Conservation (phyloP, 2,329 filamentous ascomycete genomes). For the Didymellaceae sp. region DNA sequence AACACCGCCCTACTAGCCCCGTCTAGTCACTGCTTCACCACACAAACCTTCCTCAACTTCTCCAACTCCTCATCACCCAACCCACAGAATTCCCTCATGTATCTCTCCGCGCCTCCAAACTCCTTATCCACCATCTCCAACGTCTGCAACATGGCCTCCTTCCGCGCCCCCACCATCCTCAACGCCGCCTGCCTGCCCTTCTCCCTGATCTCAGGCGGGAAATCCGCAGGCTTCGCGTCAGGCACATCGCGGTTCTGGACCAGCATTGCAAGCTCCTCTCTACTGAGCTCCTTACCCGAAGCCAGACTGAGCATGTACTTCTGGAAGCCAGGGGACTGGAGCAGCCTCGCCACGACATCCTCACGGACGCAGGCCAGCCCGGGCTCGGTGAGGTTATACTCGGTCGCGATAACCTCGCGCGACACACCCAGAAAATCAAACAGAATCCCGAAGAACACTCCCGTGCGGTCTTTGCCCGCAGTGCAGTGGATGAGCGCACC, state of each 20-base stretch:
- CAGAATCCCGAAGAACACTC: constrained; percentile 71
- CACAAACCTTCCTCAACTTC: constrained; percentile 48
- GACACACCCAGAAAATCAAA: constrained; percentile 68
- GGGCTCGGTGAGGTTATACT: constrained; percentile 71
- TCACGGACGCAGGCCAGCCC: constrained; percentile 59
- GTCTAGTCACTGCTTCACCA: constrained; percentile 24
- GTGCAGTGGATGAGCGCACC: constrained; percentile 75
- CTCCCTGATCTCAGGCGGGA: constrained; percentile 39
- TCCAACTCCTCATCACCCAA: constrained; percentile 63
- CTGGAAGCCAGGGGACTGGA: constrained; percentile 41
- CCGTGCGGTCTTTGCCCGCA: constrained; percentile 79
- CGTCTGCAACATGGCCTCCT: constrained; percentile 60
- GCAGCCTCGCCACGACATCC: constrained; percentile 59
- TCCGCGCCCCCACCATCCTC: constrained; percentile 49
- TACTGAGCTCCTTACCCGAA: constrained; percentile 37
- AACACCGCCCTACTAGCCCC: background rate
- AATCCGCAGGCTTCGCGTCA: constrained; percentile 48
- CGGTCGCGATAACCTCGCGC: constrained; percentile 63
- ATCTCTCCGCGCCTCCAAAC: constrained; percentile 70
- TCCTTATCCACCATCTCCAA: constrained; percentile 63
- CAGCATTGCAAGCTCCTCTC: constrained; percentile 57
- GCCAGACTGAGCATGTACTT: constrained; percentile 30
- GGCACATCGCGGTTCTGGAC: constrained; percentile 41
- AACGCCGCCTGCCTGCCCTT: constrained; percentile 35
- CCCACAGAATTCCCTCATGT: constrained; percentile 65